phyloP scores from a whole-genome alignment of 768 basidiomycete genomes.

The Tephrocybe sp. region DNA sequence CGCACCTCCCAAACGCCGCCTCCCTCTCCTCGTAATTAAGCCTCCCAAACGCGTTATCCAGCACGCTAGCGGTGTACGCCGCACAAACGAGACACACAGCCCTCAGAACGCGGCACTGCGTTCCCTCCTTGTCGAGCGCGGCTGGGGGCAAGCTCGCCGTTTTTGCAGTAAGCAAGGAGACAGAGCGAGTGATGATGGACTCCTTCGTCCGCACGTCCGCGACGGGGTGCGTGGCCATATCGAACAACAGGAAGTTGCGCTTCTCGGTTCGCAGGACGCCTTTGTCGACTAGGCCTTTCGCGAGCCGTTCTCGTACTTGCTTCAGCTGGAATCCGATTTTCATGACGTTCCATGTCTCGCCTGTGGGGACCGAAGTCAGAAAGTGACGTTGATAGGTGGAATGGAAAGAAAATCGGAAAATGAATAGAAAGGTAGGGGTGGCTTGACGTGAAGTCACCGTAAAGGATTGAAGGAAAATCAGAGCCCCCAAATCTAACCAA shows the following conservation, averaged over 20 bases:
- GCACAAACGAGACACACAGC: slow-evolving; percentile 88
- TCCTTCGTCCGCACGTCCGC: slow-evolving; percentile 93
- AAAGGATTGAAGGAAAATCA: too few relatives aligned
- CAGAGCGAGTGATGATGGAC: slow-evolving; percentile 72
- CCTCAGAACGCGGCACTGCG: slow-evolving; percentile 77
- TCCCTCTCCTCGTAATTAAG: slow-evolving; percentile 93
- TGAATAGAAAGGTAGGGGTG: slow-evolving; percentile 1
- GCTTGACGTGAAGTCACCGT: too few relatives aligned
- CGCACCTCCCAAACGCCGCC: slow-evolving; percentile 88
- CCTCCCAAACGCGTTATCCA: slow-evolving; percentile 91
- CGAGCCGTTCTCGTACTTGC: slow-evolving; percentile 96
- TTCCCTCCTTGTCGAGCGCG: slow-evolving; percentile 76
- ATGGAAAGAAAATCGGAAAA: neutral
- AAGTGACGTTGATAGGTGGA: neutral
- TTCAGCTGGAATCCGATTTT: slow-evolving; percentile 99
- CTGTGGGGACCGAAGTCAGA: slow-evolving; percentile 38
- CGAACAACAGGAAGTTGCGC: slow-evolving; percentile 97
- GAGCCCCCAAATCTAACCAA: too few relatives aligned
- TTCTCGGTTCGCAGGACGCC: slow-evolving; percentile 99
- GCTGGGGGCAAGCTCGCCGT: slow-evolving; percentile 76
- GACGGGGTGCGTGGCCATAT: slow-evolving; percentile 99
- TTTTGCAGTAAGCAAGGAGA: slow-evolving; percentile 77
- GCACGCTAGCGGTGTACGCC: slow-evolving; percentile 91
- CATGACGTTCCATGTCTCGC: slow-evolving; percentile 99
- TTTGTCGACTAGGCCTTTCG: slow-evolving; percentile 97